Conservation (phyloP, 306 rosid genomes). For the Inga oerstediana region DNA sequence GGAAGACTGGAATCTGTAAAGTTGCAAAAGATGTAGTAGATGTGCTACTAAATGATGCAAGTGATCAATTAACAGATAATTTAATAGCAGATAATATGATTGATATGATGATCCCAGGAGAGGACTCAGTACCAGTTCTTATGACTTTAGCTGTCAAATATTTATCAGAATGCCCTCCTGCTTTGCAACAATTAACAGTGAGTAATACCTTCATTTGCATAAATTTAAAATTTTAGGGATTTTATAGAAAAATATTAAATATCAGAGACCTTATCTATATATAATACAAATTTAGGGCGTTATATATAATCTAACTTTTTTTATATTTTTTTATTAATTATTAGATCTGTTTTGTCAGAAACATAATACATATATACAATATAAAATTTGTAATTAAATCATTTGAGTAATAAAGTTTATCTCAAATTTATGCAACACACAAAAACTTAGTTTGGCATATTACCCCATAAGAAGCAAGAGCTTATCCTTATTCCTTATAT, state of each 20-base stretch:
- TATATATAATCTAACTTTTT: too few species aligned
- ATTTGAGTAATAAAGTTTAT: background rate
- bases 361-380: too few species aligned
- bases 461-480: background rate
- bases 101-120: slow-evolving; percentile 99
- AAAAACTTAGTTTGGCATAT: background rate
- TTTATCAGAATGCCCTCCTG: slow-evolving; percentile 84
- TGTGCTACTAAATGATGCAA: slow-evolving; percentile 74
- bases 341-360: too few species aligned
- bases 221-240: background rate
- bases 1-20: slow-evolving; percentile 42
- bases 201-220: background rate
- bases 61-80: slow-evolving; percentile 69
- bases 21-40: slow-evolving; percentile 82
- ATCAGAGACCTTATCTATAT: background rate
- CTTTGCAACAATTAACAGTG: slow-evolving; percentile 84
- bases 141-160: slow-evolving; percentile 89
- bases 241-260: background rate
- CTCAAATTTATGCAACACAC: background rate
- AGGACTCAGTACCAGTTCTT: slow-evolving; percentile 95
- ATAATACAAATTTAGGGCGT: background rate
- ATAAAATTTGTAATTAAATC: background rate
- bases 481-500: background rate
- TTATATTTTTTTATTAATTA: too few species aligned
- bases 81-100: slow-evolving; percentile 90